Percentiles rank a stretch among this genome's conserved stretches.
phyloP scores from a whole-genome alignment of 2,329 filamentous ascomycete species.

The Penicillium sp. region DNA sequence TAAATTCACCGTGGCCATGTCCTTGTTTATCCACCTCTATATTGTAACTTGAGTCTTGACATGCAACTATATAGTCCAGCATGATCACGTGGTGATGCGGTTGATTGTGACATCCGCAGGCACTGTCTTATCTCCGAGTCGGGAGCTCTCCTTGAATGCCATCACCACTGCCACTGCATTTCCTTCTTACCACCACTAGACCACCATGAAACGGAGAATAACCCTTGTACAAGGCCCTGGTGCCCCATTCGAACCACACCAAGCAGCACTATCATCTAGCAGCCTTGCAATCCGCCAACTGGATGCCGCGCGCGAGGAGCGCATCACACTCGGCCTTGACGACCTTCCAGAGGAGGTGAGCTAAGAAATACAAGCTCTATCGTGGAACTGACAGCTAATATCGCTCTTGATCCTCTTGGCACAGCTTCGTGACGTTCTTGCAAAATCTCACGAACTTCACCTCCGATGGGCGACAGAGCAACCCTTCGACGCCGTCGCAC shows the following conservation, averaged over 20 bases:
- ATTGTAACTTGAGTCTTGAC: no score
- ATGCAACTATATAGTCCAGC: not conserved
- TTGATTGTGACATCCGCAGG: not conserved
- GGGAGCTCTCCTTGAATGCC: not conserved
- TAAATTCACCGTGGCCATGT: not conserved
- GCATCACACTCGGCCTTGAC: conserved; percentile 71
- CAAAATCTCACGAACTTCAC: conserved; percentile 71
- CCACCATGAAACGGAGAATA: conserved; percentile 55
- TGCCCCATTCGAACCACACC: conserved; percentile 65
- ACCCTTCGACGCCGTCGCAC: conserved; percentile 64
- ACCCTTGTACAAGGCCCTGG: conserved; percentile 76
- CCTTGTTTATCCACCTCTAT: not conserved
- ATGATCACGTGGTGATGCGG: not conserved
- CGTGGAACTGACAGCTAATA: not conserved
- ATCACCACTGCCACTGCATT: conserved; percentile 6
- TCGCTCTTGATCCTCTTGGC: not conserved
- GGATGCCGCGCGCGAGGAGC: conserved; percentile 75
- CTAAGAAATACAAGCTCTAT: not conserved
- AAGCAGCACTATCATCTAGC: conserved; percentile 61
- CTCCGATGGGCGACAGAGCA: conserved; percentile 73
- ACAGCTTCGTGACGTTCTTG: conserved; percentile 66
- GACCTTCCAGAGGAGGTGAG: conserved; percentile 72
- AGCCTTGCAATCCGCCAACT: conserved; percentile 63
- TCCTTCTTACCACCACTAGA: not conserved
- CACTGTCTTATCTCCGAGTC: not conserved